Evolutionary conservation across 768 basidiomycete species (phyloP).

Genomic region (Strobilomyces confusus): DNA sequence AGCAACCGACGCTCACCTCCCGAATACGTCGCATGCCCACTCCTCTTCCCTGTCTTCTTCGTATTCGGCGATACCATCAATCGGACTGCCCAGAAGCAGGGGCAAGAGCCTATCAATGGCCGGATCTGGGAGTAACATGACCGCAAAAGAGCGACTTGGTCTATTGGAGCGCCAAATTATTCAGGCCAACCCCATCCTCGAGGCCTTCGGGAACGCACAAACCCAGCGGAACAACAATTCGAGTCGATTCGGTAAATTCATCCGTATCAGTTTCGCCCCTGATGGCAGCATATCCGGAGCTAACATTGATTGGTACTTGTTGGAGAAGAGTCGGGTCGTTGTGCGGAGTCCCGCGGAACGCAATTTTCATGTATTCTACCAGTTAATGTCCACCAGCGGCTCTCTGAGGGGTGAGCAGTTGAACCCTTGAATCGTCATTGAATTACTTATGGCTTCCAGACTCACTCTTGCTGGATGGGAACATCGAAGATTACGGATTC

Average conservation of each 20-base stretch:
- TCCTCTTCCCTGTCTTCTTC: constrained; percentile 57
- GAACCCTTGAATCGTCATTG: not conserved
- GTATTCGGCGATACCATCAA: constrained; percentile 54
- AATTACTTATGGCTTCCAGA: constrained; percentile 40
- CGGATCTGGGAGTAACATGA: constrained; percentile 42
- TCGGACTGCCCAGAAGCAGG: constrained; percentile 66
- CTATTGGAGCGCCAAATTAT: constrained; percentile 93
- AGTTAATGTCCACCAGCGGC: constrained; percentile 76
- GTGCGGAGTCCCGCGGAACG: constrained; percentile 84
- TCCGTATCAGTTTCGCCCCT: constrained; percentile 89
- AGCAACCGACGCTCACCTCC: constrained; percentile 71
- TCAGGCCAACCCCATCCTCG: constrained; percentile 95
- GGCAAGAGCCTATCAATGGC: constrained; percentile 50
- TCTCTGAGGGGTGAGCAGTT: constrained; percentile 57
- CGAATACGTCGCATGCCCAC: constrained; percentile 59
- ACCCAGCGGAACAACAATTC: constrained; percentile 99
- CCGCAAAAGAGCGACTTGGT: constrained; percentile 73
- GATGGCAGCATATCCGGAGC: constrained; percentile 96
- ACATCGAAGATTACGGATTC: constrained; percentile 81
- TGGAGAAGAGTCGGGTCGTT: constrained; percentile 96
- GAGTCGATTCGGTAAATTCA: constrained; percentile 97
- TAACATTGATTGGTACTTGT: constrained; percentile 97
- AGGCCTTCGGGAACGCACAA: constrained; percentile 98
- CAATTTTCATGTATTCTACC: constrained; percentile 97
- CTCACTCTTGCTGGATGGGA: constrained; percentile 66